phyloP scores from a whole-genome alignment of 345 rosid genomes.

The Clarkia xantiana region DNA sequence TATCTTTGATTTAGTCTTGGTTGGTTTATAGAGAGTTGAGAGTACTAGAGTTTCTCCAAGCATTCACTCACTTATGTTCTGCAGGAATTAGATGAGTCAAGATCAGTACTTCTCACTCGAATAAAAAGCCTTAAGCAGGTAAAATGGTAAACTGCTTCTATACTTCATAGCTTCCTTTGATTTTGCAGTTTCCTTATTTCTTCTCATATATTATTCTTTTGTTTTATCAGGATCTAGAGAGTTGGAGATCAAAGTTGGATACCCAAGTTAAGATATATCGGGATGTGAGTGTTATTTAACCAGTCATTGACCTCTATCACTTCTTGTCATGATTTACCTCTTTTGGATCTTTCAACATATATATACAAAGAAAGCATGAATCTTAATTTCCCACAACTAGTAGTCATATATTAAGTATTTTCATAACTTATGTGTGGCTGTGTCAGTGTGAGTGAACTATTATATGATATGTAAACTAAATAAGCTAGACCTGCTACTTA shows the following conservation, averaged over 20 bases:
- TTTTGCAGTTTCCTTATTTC: background rate
- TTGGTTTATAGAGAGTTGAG: no score
- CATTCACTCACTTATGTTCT: background rate
- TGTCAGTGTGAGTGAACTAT: no score
- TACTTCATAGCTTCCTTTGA: background rate
- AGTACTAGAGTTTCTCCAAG: no score
- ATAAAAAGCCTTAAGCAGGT: slow-evolving; percentile 89
- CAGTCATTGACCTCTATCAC: background rate
- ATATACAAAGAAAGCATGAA: background rate
- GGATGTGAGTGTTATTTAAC: slow-evolving; percentile 32
- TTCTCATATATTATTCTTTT: background rate
- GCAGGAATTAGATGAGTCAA: slow-evolving; percentile 79
- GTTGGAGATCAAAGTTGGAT: slow-evolving; percentile 86
- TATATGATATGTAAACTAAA: no score
- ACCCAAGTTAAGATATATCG: slow-evolving; percentile 81
- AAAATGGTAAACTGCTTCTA: background rate
- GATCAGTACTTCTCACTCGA: slow-evolving; percentile 65
- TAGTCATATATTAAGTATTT: no score
- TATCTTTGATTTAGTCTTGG: background rate
- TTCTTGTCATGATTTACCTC: background rate
- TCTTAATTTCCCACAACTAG: background rate
- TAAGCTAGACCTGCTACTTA: no score
- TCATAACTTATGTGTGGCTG: no score
- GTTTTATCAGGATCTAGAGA: slow-evolving; percentile 60
- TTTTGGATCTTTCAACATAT: background rate